Percentiles rank a stretch among this genome's conserved stretches.
Conservation (phyloP, 2,329 filamentous ascomycete genomes). For the Aspergillus pseudotamarii region DNA sequence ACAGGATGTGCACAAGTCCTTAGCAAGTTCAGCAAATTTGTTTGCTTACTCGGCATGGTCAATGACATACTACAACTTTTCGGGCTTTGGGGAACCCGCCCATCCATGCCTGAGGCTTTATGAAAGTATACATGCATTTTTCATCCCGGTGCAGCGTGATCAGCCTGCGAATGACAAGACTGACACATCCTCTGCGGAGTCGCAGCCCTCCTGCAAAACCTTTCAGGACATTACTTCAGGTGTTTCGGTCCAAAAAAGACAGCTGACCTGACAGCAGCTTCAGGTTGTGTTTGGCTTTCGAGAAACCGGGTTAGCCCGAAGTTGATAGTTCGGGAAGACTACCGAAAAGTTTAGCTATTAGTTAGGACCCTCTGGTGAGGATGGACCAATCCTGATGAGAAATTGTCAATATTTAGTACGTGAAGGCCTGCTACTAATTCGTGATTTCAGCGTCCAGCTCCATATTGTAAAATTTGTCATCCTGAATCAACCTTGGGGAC, state of each 20-base stretch:
- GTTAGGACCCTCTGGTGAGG: no score
- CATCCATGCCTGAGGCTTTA: no score
- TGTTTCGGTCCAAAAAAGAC: neutral
- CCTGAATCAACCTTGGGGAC: neutral
- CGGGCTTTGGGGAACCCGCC: neutral
- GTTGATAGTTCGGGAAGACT: neutral
- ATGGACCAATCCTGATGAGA: neutral
- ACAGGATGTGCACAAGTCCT: neutral
- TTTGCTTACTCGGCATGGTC: neutral
- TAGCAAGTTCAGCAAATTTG: neutral
- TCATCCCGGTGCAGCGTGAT: neutral
- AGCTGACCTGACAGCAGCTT: neutral
- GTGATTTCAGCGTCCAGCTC: neutral
- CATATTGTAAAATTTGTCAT: neutral
- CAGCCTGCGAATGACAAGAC: neutral
- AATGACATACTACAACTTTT: neutral
- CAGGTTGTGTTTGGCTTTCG: neutral
- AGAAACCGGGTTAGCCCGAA: neutral
- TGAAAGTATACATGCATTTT: neutral
- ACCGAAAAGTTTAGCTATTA: neutral
- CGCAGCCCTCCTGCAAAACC: neutral
- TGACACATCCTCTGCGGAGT: neutral
- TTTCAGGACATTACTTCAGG: neutral
- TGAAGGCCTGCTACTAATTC: neutral
- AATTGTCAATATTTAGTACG: neutral